Percentiles rank a stretch among this genome's conserved stretches.
phyloP scores from a whole-genome alignment of 164 flowering plant species.

The Vitis rotundifolia region DNA sequence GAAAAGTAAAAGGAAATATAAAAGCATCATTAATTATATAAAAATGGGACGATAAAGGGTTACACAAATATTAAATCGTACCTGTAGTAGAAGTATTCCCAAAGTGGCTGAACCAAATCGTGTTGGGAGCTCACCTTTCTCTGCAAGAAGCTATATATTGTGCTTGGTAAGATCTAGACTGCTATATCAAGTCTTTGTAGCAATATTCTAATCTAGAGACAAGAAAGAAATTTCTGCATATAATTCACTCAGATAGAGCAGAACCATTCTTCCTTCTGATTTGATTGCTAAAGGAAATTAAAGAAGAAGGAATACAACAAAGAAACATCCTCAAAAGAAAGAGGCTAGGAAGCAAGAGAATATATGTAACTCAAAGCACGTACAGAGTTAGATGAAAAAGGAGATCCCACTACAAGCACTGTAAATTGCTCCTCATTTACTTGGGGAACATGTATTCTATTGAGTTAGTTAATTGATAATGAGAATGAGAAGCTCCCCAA shows the following conservation, averaged over 20 bases:
- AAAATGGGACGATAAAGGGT: not conserved
- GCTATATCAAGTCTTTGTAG: not conserved
- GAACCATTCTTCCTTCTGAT: too few species aligned
- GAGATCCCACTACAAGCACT: too few species aligned
- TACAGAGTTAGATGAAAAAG: too few species aligned
- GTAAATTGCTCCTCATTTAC: too few species aligned
- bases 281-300: too few species aligned
- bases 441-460: too few species aligned
- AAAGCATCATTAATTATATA: slow-evolving; percentile 1
- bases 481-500: too few species aligned
- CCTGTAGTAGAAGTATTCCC: slow-evolving; percentile 97
- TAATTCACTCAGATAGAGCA: too few species aligned
- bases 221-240: not conserved
- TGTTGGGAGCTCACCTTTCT: slow-evolving; percentile 96
- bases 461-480: too few species aligned
- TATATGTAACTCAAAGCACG: too few species aligned
- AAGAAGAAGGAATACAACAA: too few species aligned
- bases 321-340: not conserved
- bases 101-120: slow-evolving; percentile 98
- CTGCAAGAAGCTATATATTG: slow-evolving; percentile 93
- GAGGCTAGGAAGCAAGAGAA: not conserved
- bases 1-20: slow-evolving; percentile 13
- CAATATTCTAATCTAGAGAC: not conserved
- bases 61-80: slow-evolving; percentile 13
- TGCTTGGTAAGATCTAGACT: slow-evolving; percentile 34